Percentiles rank a stretch among this genome's conserved stretches.
phyloP scores from a whole-genome alignment of 1,284 basidiomycete species.

The Kalmanozyma brasiliensis region DNA sequence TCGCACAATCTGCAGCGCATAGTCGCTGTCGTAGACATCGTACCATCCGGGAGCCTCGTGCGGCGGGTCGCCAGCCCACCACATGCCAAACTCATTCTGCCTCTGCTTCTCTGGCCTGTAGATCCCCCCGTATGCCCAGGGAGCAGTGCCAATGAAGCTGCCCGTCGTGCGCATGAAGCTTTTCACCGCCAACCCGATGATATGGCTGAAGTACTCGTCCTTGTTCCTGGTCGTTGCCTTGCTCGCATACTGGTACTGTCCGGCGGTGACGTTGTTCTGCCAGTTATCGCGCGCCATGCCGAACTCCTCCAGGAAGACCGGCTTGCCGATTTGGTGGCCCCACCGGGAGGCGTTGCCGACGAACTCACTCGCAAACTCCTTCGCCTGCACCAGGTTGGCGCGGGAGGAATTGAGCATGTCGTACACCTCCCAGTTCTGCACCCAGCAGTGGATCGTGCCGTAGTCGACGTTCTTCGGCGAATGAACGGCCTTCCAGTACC shows the following conservation, averaged over 20 bases:
- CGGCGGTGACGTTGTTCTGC: conserved; percentile 28
- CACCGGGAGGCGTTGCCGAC: conserved; percentile 21
- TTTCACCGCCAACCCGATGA: conserved; percentile 28
- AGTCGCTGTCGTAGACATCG: conserved; percentile 46
- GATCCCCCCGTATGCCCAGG: conserved; percentile 53
- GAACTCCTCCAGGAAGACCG: conserved; percentile 55
- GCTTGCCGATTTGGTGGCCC: conserved; percentile 27
- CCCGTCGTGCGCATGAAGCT: conserved; percentile 24
- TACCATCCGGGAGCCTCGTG: conserved; percentile 55
- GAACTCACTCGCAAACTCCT: conserved; percentile 34
- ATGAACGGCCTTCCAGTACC: conserved; percentile 49
- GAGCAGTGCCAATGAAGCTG: conserved; percentile 23
- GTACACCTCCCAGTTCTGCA: conserved; percentile 49
- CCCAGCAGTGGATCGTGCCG: conserved; percentile 21
- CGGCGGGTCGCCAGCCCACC: conserved; percentile 40
- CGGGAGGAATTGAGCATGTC: conserved; percentile 40
- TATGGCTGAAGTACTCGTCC: conserved; percentile 41
- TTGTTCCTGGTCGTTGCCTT: conserved; percentile 41
- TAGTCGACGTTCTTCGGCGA: conserved; percentile 37
- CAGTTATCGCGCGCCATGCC: conserved; percentile 59
- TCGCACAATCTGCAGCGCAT: conserved; percentile 30
- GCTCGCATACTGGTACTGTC: conserved; percentile 30
- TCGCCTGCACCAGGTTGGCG: conserved; percentile 30
- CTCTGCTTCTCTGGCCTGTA: conserved; percentile 44
- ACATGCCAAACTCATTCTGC: conserved; percentile 34